Conservation (phyloP, 2,329 filamentous ascomycete species). For the Pleomassaria siparia region DNA sequence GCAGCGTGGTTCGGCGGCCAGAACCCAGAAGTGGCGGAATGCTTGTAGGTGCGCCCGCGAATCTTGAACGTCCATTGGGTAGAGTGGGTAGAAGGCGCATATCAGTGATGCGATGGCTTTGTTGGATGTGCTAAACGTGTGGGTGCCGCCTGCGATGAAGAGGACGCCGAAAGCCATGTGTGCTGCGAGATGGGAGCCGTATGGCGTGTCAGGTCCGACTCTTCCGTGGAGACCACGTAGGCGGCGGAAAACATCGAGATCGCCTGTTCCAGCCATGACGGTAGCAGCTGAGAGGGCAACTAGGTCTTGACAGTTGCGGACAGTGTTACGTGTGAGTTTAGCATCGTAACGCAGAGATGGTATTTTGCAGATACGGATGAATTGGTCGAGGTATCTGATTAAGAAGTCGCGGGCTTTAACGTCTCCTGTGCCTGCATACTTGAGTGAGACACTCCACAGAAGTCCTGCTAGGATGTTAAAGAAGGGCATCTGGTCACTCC, state of each 20-base stretch:
- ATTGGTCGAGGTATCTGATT: conserved; percentile 80
- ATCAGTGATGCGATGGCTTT: conserved; percentile 83
- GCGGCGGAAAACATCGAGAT: conserved; percentile 80
- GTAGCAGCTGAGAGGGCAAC: conserved; percentile 79
- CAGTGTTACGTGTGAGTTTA: conserved; percentile 77
- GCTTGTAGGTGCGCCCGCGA: conserved; percentile 95
- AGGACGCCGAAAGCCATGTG: conserved; percentile 89
- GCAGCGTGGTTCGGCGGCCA: conserved; percentile 87
- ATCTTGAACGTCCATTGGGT: conserved; percentile 85
- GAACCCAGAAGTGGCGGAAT: conserved; percentile 95
- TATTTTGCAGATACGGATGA: conserved; percentile 74
- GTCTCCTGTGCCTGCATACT: conserved; percentile 55
- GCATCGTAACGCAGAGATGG: conserved; percentile 72
- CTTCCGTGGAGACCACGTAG: conserved; percentile 86
- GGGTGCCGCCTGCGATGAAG: conserved; percentile 89
- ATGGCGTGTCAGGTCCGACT: conserved; percentile 79
- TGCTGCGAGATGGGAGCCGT: conserved; percentile 89
- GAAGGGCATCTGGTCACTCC: conserved; percentile 83
- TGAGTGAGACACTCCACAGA: conserved; percentile 65
- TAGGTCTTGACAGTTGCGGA: conserved; percentile 88
- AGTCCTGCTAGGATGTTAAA: conserved; percentile 90
- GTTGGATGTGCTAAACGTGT: conserved; percentile 87
- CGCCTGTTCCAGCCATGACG: conserved; percentile 95
- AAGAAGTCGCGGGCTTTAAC: conserved; percentile 75
- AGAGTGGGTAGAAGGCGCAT: conserved; percentile 91